A percentile compares a stretch with the other conserved stretches of the same genome.
phyloP scores from a whole-genome alignment of 2,329 filamentous ascomycete species.

The Verticillium dahliae region DNA sequence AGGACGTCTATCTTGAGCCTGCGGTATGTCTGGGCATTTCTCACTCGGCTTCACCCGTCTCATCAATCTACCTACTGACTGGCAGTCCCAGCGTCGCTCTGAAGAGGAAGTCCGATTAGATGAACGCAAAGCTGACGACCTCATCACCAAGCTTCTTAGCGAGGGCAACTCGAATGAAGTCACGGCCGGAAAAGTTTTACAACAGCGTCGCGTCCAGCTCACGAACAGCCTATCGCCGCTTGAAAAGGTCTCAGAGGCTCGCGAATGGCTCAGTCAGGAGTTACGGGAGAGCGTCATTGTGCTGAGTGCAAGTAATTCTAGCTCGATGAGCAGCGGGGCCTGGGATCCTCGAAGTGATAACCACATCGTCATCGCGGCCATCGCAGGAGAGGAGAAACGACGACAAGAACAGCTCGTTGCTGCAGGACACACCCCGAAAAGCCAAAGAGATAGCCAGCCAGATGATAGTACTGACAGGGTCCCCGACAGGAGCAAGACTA shows the following conservation, averaged over 20 bases:
- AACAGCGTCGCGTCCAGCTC: neutral
- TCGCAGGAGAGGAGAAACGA: neutral
- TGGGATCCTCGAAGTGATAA: neutral
- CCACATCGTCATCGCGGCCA: neutral
- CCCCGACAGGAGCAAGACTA: neutral
- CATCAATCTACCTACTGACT: neutral
- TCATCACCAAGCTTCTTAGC: neutral
- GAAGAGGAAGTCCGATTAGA: neutral
- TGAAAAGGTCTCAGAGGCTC: neutral
- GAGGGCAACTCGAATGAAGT: neutral
- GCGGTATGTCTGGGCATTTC: too few species aligned
- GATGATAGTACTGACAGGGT: neutral
- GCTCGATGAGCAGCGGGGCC: neutral
- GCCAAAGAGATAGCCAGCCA: neutral
- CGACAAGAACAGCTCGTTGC: neutral
- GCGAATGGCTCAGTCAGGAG: neutral
- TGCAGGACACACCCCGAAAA: neutral
- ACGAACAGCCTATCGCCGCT: neutral
- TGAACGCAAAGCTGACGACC: neutral
- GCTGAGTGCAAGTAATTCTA: neutral
- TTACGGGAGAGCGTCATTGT: neutral
- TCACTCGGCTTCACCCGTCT: too few species aligned
- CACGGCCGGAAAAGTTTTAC: neutral
- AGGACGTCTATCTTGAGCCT: neutral
- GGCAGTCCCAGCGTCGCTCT: neutral